Conservation (phyloP, 768 basidiomycete species). For the Rhodotorula graminis region DNA sequence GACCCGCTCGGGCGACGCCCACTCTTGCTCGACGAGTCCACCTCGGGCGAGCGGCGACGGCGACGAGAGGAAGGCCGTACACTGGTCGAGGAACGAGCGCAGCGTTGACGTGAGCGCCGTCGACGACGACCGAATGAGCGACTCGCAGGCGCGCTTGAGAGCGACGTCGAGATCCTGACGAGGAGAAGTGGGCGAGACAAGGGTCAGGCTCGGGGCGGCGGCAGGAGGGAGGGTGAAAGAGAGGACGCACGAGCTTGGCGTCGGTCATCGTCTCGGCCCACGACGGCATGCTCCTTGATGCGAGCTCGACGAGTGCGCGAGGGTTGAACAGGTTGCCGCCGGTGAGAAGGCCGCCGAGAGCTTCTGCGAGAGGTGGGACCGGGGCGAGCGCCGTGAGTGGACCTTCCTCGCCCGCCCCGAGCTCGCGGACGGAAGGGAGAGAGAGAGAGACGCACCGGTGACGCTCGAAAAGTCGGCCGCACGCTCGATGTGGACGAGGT, state of each 20-base stretch:
- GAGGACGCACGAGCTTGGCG: conserved; percentile 61
- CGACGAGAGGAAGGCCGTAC: conserved; percentile 48
- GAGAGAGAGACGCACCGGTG: conserved; percentile 11
- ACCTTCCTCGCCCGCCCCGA: too few relatives aligned
- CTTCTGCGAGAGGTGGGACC: too few relatives aligned
- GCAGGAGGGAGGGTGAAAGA: neutral
- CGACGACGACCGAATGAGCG: conserved; percentile 65
- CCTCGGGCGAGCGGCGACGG: conserved; percentile 11
- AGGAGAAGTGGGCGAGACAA: too few relatives aligned
- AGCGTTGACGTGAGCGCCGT: conserved; percentile 59
- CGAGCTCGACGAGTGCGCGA: conserved; percentile 16
- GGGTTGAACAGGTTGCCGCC: conserved; percentile 37
- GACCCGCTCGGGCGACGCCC: conserved; percentile 56
- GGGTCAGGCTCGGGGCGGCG: neutral
- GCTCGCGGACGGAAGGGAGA: too few relatives aligned
- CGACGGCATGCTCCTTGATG: conserved; percentile 32
- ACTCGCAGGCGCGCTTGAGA: conserved; percentile 78
- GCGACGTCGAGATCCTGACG: conserved; percentile 76
- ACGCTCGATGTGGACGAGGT: conserved; percentile 57
- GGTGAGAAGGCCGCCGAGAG: conserved; percentile 23
- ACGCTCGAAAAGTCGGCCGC: conserved; percentile 44
- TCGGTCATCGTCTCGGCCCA: conserved; percentile 61
- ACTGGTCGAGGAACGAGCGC: conserved; percentile 59
- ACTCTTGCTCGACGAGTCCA: conserved; percentile 50
- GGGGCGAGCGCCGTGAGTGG: too few relatives aligned